Base-by-base conservation (phyloP, 176 grass and related monocot genomes). In the Ensete glaucum region DNA sequence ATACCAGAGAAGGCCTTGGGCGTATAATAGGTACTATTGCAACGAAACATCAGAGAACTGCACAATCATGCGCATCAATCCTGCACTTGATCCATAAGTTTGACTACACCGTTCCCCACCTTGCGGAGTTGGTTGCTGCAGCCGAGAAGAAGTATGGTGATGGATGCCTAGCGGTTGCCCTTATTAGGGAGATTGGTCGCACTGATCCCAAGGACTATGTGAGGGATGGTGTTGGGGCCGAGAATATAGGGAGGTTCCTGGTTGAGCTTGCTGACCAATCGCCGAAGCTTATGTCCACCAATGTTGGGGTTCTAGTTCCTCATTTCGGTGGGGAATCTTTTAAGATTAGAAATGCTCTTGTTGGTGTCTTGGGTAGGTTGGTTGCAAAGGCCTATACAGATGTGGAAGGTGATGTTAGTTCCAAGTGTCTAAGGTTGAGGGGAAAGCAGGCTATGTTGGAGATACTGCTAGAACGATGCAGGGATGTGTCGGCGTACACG, bases 291-390 rank as follows among this genome's bases (percentile, higher is more conserved):
- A 83, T 98, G 77, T 98, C 87, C 77, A 98, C 90, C 62, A 98
- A 93, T 82, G 66, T 98, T 1, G 94, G 94, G 54, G 80, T 98
- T 83, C 64, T 98, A 50, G 62, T 98, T 75, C 90, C 90, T 80
- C 90, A 98, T 82, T 98, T 98, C 78, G 90, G 90, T 78, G 94
- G 94, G 9, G 94, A 98, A 12, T 98, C 94, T 9, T 98, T 91
- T 81, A 98, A 98, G 80, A 98, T 98, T 71, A 92, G 94, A 81
- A 98, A 93, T 87, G 84, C 94, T 75, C 94, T 98, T 75, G 88
- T 98, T 82, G 86, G 86, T 70, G 90, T 98, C 52, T 80, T 98
- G 78, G 94, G 94, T 57, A 98, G 91, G 86, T 77, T 98, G 62
- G 84, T 82, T 72, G 79, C 86, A 52, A 90, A 91, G 80, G 88